Base-by-base conservation (phyloP, 2,329 filamentous ascomycete genomes). In the Pseudogymnoascus sp. region DNA sequence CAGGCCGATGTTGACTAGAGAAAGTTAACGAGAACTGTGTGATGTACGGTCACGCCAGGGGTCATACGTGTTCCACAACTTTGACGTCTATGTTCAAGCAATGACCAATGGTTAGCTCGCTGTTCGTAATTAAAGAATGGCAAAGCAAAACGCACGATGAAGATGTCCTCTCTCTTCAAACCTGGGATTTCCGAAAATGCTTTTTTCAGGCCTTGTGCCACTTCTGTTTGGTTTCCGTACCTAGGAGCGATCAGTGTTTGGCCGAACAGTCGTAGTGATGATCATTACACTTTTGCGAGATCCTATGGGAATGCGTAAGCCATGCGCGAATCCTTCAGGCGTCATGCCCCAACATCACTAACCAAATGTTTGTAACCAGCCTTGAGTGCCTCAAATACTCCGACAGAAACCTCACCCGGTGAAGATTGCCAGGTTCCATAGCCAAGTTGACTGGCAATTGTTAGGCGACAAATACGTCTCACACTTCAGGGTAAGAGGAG, bases 401-500 rank as follows among this genome's bases (percentile, higher is more conserved):
- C 86, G 38, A 81, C 77, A 63, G 82, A 81, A 64, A 88, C 85
- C 74, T 88, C 82, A 66, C 83, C 83, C 60, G 85, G 84, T 67
- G 80, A 77, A 33, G 86, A 84, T 72, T 89, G 86, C 86, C 86
- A 89, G 69, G 86, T 89, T 69, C 86, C 85, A 60, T 84, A 68
- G 7, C 67, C 67, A 12, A 68, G 55, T 35, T 67, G 65, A 42
- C 39, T 60, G 7, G n/a, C n/a, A 39, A 39, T 39, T 39, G 36
- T 39, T 39, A 39, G 14, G 5, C n/a, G 7, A 55, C 4, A 22
- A n/a, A 38, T 80, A 81, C 81, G 72, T 85, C 81, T 70, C 77
- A 82, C 67, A 77, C 75, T 66, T 79, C 80, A 66, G 78, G 81
- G 64, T 79, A 79, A 66, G 81, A 79, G 65, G 82, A 81, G 65